Conservation (phyloP, 192 early-diverging fungal genomes). For the Dimargaris xerosporica region DNA sequence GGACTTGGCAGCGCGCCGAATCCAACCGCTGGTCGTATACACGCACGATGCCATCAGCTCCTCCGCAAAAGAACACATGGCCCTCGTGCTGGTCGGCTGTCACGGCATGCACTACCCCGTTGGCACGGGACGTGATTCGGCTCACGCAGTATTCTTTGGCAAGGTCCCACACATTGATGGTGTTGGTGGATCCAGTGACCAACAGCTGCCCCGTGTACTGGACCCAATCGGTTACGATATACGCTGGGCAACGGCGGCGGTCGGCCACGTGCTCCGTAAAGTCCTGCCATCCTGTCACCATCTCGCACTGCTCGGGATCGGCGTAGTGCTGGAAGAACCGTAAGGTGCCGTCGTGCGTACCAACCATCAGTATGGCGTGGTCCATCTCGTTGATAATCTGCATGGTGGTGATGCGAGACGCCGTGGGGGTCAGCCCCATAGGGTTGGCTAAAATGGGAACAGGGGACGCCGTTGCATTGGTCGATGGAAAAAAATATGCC, state of each 20-base stretch:
- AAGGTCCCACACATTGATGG: slow-evolving; percentile 30
- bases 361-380: slow-evolving; percentile 53
- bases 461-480: not conserved
- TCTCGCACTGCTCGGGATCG: slow-evolving; percentile 4
- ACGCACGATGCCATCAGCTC: slow-evolving; percentile 24
- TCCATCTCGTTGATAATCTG: slow-evolving; percentile 88
- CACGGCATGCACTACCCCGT: slow-evolving; percentile 26
- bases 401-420: slow-evolving; percentile 44
- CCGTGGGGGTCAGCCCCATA: not conserved
- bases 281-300: slow-evolving; percentile 10
- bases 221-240: slow-evolving; percentile 18
- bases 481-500: slow-evolving; percentile 8
- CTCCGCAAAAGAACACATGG: slow-evolving; percentile 24
- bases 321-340: slow-evolving; percentile 20
- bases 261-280: slow-evolving; percentile 2
- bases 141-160: slow-evolving; percentile 25
- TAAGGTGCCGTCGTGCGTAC: slow-evolving; percentile 25
- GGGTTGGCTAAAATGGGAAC: not conserved
- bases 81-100: slow-evolving; percentile 23
- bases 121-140: slow-evolving; percentile 20
- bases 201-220: slow-evolving; percentile 21
- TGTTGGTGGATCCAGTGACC: slow-evolving; percentile 13
- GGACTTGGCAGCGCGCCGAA: slow-evolving; percentile 18
- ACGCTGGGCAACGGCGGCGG: not conserved
- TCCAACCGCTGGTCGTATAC: slow-evolving; percentile 27